Conservation (phyloP, 345 rosid species). For the Euphorbia pulcherrima region DNA sequence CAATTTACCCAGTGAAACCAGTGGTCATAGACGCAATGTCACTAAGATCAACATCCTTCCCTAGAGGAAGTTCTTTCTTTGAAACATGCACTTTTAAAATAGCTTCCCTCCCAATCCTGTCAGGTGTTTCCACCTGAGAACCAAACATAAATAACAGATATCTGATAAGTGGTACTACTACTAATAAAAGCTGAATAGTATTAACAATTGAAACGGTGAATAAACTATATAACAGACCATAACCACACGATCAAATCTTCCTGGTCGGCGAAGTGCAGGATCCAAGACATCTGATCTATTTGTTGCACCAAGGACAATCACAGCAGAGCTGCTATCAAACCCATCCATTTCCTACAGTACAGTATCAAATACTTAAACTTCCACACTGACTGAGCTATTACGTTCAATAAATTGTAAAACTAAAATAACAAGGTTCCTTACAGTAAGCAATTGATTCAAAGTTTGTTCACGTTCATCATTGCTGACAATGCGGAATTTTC, state of each 20-base stretch:
- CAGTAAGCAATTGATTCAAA: conserved; percentile 92
- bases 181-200: conserved; percentile 9
- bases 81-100: conserved; percentile 77
- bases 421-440: conserved; percentile 30
- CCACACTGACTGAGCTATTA: not conserved
- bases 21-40: conserved; percentile 91
- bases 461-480: conserved; percentile 98
- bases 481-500: conserved; percentile 76
- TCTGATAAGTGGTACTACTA: conserved; percentile 9
- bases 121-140: conserved; percentile 84
- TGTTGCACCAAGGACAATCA: conserved; percentile 96
- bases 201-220: conserved; percentile 11
- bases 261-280: conserved; percentile 92
- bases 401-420: conserved; percentile 2
- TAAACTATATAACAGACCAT: conserved; percentile 50
- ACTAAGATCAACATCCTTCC: conserved; percentile 64
- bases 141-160: conserved; percentile 5
- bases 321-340: conserved; percentile 90
- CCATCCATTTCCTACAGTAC: conserved; percentile 96
- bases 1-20: conserved; percentile 90
- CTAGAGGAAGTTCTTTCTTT: conserved; percentile 82
- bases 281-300: conserved; percentile 96
- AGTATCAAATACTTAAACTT: conserved; percentile 19
- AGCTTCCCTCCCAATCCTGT: conserved; percentile 88
- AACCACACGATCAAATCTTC: conserved; percentile 97